Evolutionary conservation across 2,329 filamentous ascomycete genomes (phyloP), one percentile per base, ranked within the genome.

Genomic region (Scleromitrula shiraiana): DNA sequence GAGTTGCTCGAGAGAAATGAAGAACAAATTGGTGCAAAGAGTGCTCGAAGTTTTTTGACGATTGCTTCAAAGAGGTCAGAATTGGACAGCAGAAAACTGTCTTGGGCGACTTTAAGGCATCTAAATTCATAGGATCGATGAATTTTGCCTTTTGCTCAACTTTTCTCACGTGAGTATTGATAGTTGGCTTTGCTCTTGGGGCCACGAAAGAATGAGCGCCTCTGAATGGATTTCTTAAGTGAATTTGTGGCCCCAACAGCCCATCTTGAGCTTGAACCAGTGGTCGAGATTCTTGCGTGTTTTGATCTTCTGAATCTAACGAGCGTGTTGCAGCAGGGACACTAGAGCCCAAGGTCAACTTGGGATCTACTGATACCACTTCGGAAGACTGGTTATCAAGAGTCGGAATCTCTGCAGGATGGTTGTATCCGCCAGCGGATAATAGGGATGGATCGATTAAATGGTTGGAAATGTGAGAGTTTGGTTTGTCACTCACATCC

Each of bases 1-100:
- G 15, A 1, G 36, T 41, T 7, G 26, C 24, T 32, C 12, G 19
- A 4, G 36, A 40, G 7, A 20, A 33, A 15, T 26, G 3, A 9
- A 14, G 10, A 7, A 40, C 14, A 14, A 46, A 41, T 17, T 44
- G 30, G 5, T 30, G n/a, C 6, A 26, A 9, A 15, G 14, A 3
- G 9, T 3, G 5, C 17, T 41, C 15, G 8, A 30, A 41, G 2
- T 32, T 15, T 17, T 10, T 7, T 7, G 5, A 7, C 17, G 7
- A 17, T 10, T 10, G 10, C 15, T 5, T 8, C 2, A 41, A 5
- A 20, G 27, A 30, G 7, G 9, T 7, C 0, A 37, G 24, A 1
- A 17, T 30, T 19, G 17, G 44, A n/a, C 44, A 46, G 8, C 36
- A 46, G 8, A 46, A 46, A 4, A 46, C 2, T 10, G 44, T 12